Base-by-base conservation (phyloP, 768 basidiomycete species). In the Mycena alexandri region DNA sequence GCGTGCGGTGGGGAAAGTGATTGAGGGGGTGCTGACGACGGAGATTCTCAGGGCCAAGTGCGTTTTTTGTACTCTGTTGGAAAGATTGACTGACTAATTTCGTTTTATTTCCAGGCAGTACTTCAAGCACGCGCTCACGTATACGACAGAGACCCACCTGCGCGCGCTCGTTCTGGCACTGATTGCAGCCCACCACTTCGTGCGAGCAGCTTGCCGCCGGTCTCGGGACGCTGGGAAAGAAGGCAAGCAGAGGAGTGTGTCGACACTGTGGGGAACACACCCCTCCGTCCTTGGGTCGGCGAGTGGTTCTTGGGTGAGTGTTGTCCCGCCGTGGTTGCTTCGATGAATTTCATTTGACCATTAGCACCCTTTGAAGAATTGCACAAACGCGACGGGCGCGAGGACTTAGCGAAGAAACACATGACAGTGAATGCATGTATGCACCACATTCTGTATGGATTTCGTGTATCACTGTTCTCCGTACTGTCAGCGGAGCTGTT, bases 201-300 rank as follows among this genome's bases (percentile, higher is more conserved):
- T 90, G 88, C 51, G 90, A 90, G 72, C 89, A 89, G 72, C 82
- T 94, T 2, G 90, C 89, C 0, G 88, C 88, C 12, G 92, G 92
- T 5, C 82, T 94, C 57, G 91, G 92, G 24, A 87, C 87, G 19
- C 70, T 38, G 29, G 72, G 33, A 38, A 72, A 77, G 71, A 70
- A 74, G 67, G 70, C 29, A 29, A 29, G 57, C 25, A 59, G n/a
- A 56, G 42, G 70, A 69, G 22, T 72, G 48, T 16, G 72, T 70
- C 13, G 80, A 83, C 54, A 74, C 74, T 2, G 72, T 87, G 21
- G 92, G 91, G 6, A 92, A 92, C 63, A 89, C 85, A 4, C 85
- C 86, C 43, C 74, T 93, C 73, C 80, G 91, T 22, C 73, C 92
- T 54, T 93, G 93, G 93, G 86, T 90, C 13, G 91, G 91, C 8